These are phyloP conservation scores for Chrysoporthe deuterocubensis DNA, from an alignment of 2,329 filamentous ascomycete genomes.

Conservation along the genomic window DNA sequence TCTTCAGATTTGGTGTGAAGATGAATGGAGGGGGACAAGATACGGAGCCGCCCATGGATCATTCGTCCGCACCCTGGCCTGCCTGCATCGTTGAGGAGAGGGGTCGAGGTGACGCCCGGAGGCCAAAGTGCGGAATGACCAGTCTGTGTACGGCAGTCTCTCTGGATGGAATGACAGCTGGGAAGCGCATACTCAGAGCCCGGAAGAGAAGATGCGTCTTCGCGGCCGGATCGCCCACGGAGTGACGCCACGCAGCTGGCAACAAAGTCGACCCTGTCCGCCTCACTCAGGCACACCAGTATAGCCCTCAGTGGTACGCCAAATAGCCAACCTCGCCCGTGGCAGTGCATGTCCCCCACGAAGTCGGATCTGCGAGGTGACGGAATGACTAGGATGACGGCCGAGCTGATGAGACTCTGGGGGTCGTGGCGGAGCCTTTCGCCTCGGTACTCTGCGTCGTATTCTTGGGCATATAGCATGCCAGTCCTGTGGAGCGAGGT, in stretches of 20 bases:
- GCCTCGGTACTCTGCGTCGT: not conserved
- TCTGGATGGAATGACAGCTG: too few relatives aligned
- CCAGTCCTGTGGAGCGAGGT: not conserved
- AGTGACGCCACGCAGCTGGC: not conserved
- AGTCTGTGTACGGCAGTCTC: too few relatives aligned
- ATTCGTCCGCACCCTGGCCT: too few relatives aligned
- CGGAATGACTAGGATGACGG: not conserved
- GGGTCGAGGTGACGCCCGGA: too few relatives aligned
- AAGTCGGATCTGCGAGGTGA: not conserved
- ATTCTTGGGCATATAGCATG: not conserved
- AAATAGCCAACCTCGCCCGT: not conserved
- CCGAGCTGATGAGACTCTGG: constrained; percentile 2
- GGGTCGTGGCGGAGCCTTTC: not conserved
- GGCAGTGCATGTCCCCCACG: not conserved
- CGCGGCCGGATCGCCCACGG: too few relatives aligned
- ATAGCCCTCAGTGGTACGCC: not conserved
- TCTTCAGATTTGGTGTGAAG: not conserved
- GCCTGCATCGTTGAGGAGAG: too few relatives aligned
- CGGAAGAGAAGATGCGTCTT: too few relatives aligned
- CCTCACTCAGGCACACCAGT: not conserved
- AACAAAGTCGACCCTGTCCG: not conserved
- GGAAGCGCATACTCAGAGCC: too few relatives aligned
- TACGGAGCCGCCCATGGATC: not conserved
- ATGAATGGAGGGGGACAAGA: not conserved
- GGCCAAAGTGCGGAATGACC: too few relatives aligned